Evolutionary conservation across 352 stramenopile species (phyloP), one percentile per base, ranked within the genome.

Genomic region (Phytopythium boreale): DNA sequence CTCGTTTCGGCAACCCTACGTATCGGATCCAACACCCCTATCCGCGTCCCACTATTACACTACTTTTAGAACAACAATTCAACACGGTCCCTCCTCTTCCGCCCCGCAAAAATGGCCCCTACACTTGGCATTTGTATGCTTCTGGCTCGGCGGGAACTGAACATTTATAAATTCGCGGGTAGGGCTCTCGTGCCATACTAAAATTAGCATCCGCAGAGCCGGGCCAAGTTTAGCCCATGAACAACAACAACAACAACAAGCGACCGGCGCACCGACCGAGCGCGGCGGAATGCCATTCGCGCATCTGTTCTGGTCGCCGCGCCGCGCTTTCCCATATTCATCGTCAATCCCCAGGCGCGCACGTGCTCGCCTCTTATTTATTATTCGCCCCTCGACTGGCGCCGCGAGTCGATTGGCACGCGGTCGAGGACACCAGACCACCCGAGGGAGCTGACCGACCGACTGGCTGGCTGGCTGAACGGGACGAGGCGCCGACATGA

Each of bases 181-280:
- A 50, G 43, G 43, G 4, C 39, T 27, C n/a, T 14, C 4, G 0
- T 7, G 4, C 24, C 47, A 55, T 55, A 36, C 47, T 55, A 55
- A 36, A 55, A 34, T 22, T 55, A 55, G 47, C 47, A 36, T 55
- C 47, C 26, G 11, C 47, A 36, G 47, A 55, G 47, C 47, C 47
- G 47, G 47, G 47, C 47, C 47, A 55, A 22, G 47, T 22, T 55
- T 55, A 55, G 47, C 5, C 11, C 15, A 7, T n/a, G 37, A 17
- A 46, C 39, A 20, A 46, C 39, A 17, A 46, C 39, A 12, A 46
- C 43, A 26, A n/a, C 46, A 52, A 52, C n/a, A 14, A 22, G 39
- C 39, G 10, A 39, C 34, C 34, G 10, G 10, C 10, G 3, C 2
- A 39, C 34, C 34, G 34, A 14, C 19, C 39, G 15, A 1, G 19